Conservation (phyloP, 345 rosid species). For the Orychophragmus violaceus region DNA sequence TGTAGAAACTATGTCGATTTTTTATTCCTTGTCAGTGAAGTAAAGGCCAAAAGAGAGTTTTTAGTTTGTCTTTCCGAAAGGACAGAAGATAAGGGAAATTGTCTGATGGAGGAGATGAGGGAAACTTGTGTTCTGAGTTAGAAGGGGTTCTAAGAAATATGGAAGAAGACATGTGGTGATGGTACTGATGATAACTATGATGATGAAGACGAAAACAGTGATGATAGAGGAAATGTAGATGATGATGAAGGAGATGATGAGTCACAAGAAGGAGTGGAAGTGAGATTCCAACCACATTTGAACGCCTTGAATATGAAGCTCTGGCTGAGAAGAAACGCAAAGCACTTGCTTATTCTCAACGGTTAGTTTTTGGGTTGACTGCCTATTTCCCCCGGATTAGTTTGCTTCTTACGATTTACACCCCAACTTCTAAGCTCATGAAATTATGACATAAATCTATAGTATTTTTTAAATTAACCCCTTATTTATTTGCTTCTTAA, state of each 20-base stretch:
- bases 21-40: no score
- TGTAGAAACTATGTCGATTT: no score
- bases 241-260: no score
- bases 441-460: no score
- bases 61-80: background rate
- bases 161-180: conserved; percentile 19
- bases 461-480: no score
- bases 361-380: conserved; percentile 24
- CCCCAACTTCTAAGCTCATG: no score
- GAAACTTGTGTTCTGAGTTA: conserved; percentile 10
- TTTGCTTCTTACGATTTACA: no score
- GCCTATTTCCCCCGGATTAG: no score
- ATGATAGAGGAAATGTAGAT: no score
- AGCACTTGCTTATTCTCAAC: conserved; percentile 38
- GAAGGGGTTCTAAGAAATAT: conserved; percentile 25
- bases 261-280: conserved; percentile 14
- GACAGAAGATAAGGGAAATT: conserved; percentile 31
- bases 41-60: background rate
- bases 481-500: no score
- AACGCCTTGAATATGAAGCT: conserved; percentile 63
- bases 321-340: conserved; percentile 75
- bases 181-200: conserved; percentile 9
- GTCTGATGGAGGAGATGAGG: conserved; percentile 5
- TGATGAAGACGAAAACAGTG: conserved; percentile 25
- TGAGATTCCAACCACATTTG: conserved; percentile 28